Evolutionary conservation across 192 early-diverging fungal genomes (phyloP), one percentile per base, ranked within the genome.

Genomic region (Oehlia diaphana): DNA sequence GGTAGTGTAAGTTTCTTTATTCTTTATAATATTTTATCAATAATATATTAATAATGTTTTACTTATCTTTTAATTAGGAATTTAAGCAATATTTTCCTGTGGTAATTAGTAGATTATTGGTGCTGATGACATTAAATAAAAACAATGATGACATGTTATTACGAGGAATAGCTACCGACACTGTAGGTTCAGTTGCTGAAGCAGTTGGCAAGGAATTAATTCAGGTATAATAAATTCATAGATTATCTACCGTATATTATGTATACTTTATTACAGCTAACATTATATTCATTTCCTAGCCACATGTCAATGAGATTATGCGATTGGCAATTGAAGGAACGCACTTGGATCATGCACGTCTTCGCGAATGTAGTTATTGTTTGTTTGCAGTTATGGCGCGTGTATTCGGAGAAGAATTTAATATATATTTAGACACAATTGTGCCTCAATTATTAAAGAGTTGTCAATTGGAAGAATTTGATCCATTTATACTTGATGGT

Each of bases 141-240:
- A 90, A 81, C 66, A 86, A 90, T 35, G 95, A 97, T 49, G 93
- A 93, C 35, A 81, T 93, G 49, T 85, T 92, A 14, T 86, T 97
- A 74, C 94, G 95, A 73, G 93, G 94, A 68, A 90, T 95, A 44
- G 94, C 96, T 21, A 95, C 93, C 0, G 95, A 96, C 82, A 90
- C 94, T 31, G 88, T 93, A 68, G 94, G 93, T 65, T 91, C 95
- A 26, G 88, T 97, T 77, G 95, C 96, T 37, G 92, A 94, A 79
- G 94, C 95, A 19, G 93, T 95, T 33, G 96, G 96, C 64, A 90
- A 90, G 42, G 94, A 95, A 7, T 84, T 89, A 26, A 97, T 96
- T 87, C 81, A 86, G 62, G 76, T 78, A 77, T 33, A 39, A 71
- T 50, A 14, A 19, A 42, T 42, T 7, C 7, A 7, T 12, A 12